Base-by-base conservation (phyloP, 1,284 basidiomycete genomes). In the Cutaneotrichosporon curvatum region DNA sequence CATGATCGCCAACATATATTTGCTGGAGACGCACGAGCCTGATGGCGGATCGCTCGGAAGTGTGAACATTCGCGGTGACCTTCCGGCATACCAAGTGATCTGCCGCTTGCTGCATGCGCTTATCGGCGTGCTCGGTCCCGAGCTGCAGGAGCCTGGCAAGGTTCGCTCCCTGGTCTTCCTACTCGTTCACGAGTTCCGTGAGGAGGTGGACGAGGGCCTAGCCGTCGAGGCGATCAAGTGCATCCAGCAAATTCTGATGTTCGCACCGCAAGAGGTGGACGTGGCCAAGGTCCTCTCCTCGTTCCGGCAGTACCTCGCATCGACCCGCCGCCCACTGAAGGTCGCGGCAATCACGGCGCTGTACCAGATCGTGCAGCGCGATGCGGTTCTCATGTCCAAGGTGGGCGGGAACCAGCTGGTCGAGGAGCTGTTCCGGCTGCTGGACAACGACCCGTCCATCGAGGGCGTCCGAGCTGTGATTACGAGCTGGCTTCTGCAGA, bases 301-400 rank as follows among this genome's bases (percentile, higher is more conserved):
- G 31, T 87, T 95, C 70, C 60, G 86, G 38, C 72, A 75, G 0
- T 81, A 92, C 66, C 78, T 96, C 18, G 78, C 81, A 1, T 90
- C 87, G 2, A 78, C 83, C 10, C 79, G 86, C 14, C 75, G 87
- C 20, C 84, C 88, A 4, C 79, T 96, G 51, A 95, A 94, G 72
- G 79, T 92, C 5, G 90, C 91, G 1, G 88, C 92, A 0, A 94
- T 96, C 65, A 90, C 94, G 59, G 90, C 88, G 0, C 75, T 98
- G 16, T 97, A 98, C 65, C 94, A 97, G 65, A 85, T 98, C 18
- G 91, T 97, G 0, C 95, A 98, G 72, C 84, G 89, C 51, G 90
- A 98, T 69, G 92, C 92, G 0, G 70, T 91, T 4, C 76, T 84
- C 4, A 88, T 98, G 79, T 95, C 90, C 14, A 86, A 85, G 60